Evolutionary conservation across 306 rosid genomes (phyloP).

Genomic region (Corylus avellana): DNA sequence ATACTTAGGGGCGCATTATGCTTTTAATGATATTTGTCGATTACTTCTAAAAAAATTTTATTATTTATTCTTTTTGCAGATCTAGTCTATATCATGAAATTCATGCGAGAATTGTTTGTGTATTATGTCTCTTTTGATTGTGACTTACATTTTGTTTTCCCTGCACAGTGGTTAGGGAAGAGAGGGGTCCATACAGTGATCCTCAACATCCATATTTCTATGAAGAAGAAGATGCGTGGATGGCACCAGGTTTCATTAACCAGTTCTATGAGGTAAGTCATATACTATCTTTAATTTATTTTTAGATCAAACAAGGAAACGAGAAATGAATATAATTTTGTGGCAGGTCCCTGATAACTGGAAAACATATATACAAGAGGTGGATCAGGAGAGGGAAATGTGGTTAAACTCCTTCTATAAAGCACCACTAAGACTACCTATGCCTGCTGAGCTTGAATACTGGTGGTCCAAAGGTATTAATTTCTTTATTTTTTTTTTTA

Average conservation of each 20-base stretch:
- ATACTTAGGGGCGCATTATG: no score
- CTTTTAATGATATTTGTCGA: no score
- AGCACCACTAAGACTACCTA: conserved; percentile 89
- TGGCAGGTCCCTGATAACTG: conserved; percentile 91
- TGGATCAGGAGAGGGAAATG: conserved; percentile 93
- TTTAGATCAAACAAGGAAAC: conserved; percentile 22
- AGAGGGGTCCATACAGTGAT: conserved; percentile 83
- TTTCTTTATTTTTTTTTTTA: background rate
- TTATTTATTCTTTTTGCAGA: background rate
- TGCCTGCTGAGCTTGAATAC: conserved; percentile 96
- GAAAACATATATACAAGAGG: conserved; percentile 83
- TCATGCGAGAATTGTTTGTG: background rate
- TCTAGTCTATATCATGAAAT: conserved; percentile 4
- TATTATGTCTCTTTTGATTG: conserved; percentile 18
- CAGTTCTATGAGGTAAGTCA: conserved; percentile 84
- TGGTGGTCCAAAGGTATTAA: conserved; percentile 81
- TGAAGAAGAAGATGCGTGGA: conserved; percentile 94
- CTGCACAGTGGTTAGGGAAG: conserved; percentile 85
- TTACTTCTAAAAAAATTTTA: background rate
- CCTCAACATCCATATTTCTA: conserved; percentile 95
- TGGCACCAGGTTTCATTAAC: conserved; percentile 97
- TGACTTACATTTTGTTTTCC: conserved; percentile 27
- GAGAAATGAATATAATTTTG: conserved; percentile 19
- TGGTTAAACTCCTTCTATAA: conserved; percentile 95
- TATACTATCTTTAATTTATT: conserved; percentile 24